These are phyloP conservation scores for Phytophthora brassicae DNA, from an alignment of 352 stramenopile species.

Conservation along the genomic window DNA sequence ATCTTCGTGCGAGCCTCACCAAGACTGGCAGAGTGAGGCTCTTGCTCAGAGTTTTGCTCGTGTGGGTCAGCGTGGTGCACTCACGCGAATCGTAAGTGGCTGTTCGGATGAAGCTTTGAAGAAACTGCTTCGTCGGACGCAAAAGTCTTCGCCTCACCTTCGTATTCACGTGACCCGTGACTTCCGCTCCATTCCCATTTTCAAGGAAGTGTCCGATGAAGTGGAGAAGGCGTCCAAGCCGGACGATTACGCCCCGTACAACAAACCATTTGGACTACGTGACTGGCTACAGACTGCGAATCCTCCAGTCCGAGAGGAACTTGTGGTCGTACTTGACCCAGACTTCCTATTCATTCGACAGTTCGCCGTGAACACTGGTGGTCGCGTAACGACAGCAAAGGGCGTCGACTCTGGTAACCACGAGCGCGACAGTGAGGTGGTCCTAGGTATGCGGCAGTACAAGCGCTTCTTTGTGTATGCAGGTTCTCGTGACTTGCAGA, in stretches of 20 bases:
- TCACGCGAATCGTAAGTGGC: constrained; percentile 74
- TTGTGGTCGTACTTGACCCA: constrained; percentile 66
- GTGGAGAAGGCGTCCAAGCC: constrained; percentile 26
- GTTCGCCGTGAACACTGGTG: constrained; percentile 61
- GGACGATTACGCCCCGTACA: constrained; percentile 60
- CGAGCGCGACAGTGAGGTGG: constrained; percentile 53
- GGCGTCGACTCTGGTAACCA: constrained; percentile 66
- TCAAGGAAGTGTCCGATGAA: constrained; percentile 25
- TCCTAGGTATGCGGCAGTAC: constrained; percentile 77
- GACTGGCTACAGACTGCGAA: constrained; percentile 75
- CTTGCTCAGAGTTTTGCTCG: constrained; percentile 64
- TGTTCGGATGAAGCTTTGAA: constrained; percentile 51
- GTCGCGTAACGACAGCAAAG: constrained; percentile 54
- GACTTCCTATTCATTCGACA: constrained; percentile 76
- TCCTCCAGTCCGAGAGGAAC: constrained; percentile 50
- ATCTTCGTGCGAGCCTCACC: constrained; percentile 56
- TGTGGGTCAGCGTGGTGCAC: constrained; percentile 52
- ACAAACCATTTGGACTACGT: constrained; percentile 72
- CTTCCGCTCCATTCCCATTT: constrained; percentile 41
- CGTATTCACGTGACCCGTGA: constrained; percentile 61
- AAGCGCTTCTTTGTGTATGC: constrained; percentile 85
- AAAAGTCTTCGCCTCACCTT: constrained; percentile 41
- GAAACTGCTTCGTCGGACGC: constrained; percentile 37
- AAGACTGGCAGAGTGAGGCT: constrained; percentile 79
- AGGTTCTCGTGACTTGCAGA: constrained; percentile 34